These are phyloP conservation scores for Maudiozyma bulderi DNA, from an alignment of 805 yeast genomes.

Conservation along the genomic window DNA sequence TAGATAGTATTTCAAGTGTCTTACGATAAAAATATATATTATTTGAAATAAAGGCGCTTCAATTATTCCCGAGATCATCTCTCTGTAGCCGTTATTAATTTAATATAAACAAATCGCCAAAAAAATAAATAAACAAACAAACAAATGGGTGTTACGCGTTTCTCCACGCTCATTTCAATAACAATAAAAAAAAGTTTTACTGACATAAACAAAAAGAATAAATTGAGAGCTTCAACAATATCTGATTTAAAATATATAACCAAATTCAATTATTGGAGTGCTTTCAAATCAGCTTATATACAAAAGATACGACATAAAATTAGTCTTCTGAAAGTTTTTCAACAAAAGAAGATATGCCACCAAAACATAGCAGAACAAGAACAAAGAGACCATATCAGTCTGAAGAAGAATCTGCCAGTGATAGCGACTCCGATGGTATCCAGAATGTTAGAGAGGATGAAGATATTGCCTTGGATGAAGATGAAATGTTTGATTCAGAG, in stretches of 20 bases:
- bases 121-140: neutral
- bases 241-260: too few relatives aligned
- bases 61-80: too few relatives aligned
- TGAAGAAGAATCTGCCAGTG: constrained; percentile 7
- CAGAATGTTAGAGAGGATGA: neutral
- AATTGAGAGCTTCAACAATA: too few relatives aligned
- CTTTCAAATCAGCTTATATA: too few relatives aligned
- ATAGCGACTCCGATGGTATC: neutral
- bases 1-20: neutral
- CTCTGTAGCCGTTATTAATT: too few relatives aligned
- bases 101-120: neutral
- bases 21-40: neutral
- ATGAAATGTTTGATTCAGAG: constrained; percentile 7
- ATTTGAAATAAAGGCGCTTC: neutral
- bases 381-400: neutral
- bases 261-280: too few relatives aligned
- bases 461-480: constrained; percentile 6
- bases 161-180: neutral
- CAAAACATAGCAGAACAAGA: neutral
- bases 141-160: too few relatives aligned
- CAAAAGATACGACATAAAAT: too few relatives aligned
- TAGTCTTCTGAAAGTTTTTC: too few relatives aligned
- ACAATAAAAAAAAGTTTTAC: neutral
- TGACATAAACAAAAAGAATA: neutral
- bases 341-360: neutral